These are phyloP conservation scores for Amaranthus hypochondriacus DNA, from an alignment of 148 eudicot species.

Conservation along the genomic window DNA sequence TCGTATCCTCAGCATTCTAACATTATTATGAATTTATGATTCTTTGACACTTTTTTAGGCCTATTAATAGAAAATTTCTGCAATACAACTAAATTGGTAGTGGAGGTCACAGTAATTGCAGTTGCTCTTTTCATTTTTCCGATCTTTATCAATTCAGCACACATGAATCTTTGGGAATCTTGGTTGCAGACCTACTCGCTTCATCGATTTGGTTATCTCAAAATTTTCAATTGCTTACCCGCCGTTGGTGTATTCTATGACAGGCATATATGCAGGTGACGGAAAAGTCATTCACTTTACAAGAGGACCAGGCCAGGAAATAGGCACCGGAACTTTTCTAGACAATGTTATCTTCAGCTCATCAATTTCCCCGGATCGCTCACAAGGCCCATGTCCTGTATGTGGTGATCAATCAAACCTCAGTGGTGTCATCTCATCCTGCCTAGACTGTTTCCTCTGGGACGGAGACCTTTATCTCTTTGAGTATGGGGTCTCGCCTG, in stretches of 20 bases:
- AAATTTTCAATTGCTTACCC: not conserved
- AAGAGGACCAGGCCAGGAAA: conserved; percentile 76
- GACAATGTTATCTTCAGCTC: conserved; percentile 71
- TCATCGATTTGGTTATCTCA: not conserved
- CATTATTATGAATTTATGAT: conserved; percentile 1
- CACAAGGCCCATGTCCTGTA: conserved; percentile 49
- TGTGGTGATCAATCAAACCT: conserved; percentile 67
- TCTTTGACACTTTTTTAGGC: not conserved
- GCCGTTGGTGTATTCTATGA: conserved; percentile 1
- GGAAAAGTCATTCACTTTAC: conserved; percentile 89
- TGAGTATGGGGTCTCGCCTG: conserved; percentile 50
- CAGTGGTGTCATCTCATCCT: conserved; percentile 76
- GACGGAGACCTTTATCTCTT: conserved; percentile 77
- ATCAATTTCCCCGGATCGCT: conserved; percentile 35
- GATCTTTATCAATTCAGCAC: not conserved
- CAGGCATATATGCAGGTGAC: conserved; percentile 82
- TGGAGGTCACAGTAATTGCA: too few species aligned
- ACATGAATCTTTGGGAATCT: not conserved
- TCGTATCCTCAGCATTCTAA: too few species aligned
- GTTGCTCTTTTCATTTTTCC: not conserved
- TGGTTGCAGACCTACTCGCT: not conserved
- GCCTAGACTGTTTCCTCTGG: conserved; percentile 82
- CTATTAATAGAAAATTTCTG: not conserved
- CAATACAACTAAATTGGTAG: not conserved
- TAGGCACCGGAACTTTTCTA: conserved; percentile 77